A percentile compares a stretch with the other conserved stretches of the same genome.
Evolutionary conservation across 2,329 filamentous ascomycete species (phyloP).

Genomic region (Beauveria scarabaeidicola): DNA sequence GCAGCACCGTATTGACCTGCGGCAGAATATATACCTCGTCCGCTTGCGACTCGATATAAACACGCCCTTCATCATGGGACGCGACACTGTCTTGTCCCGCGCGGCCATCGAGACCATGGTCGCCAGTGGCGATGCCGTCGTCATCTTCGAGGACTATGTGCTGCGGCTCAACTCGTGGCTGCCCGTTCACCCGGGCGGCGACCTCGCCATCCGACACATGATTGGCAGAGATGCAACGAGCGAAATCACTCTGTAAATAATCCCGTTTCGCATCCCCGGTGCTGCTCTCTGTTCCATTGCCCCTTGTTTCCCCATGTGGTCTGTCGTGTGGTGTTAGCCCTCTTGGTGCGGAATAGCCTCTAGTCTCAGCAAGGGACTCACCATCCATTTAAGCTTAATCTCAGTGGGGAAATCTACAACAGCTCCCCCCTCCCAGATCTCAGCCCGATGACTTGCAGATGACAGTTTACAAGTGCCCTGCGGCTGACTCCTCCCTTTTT

Average conservation of each 20-base stretch:
- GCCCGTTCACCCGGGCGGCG: conserved; percentile 49
- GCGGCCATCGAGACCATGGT: conserved; percentile 42
- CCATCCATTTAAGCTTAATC: conserved; percentile 1
- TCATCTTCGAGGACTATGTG: conserved; percentile 47
- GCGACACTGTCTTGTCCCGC: conserved; percentile 35
- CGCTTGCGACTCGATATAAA: background rate
- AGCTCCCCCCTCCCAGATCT: conserved; percentile 1
- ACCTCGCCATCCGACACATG: conserved; percentile 52
- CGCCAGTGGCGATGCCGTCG: conserved; percentile 44
- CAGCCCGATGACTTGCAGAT: background rate
- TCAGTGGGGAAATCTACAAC: background rate
- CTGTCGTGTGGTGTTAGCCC: background rate
- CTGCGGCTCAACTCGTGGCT: conserved; percentile 52
- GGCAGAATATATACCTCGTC: conserved; percentile 4
- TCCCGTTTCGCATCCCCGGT: background rate
- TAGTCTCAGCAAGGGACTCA: background rate
- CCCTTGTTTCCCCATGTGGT: background rate
- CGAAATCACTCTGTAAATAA: conserved; percentile 47
- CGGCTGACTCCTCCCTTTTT: conserved; percentile 12
- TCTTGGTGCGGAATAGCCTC: conserved; percentile 1
- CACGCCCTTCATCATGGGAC: conserved; percentile 23
- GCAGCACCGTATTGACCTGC: background rate
- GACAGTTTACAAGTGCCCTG: background rate
- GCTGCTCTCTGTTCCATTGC: background rate
- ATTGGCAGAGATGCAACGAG: conserved; percentile 50